These are phyloP conservation scores for Kernera saxatilis DNA, from an alignment of 345 rosid genomes.

Conservation along the genomic window DNA sequence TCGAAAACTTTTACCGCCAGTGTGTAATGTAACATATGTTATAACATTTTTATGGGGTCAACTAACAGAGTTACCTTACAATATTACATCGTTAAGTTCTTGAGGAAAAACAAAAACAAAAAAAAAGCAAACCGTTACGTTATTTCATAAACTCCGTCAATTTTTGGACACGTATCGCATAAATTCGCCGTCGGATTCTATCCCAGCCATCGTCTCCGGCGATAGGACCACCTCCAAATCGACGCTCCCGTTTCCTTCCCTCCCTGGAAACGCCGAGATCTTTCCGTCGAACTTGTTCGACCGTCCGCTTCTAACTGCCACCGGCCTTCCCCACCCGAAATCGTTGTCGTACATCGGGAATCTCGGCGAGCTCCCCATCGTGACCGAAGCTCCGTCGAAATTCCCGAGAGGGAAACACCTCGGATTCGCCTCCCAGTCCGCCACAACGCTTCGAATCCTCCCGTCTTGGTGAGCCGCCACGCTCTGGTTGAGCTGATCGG, in stretches of 20 bases:
- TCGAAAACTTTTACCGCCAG: neutral
- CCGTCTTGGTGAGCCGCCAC: conserved; percentile 55
- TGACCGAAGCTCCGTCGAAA: conserved; percentile 67
- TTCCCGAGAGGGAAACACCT: conserved; percentile 88
- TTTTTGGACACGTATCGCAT: conserved; percentile 49
- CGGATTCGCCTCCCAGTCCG: conserved; percentile 74
- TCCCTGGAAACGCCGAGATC: conserved; percentile 93
- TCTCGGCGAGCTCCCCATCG: conserved; percentile 94
- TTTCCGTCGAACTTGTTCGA: conserved; percentile 95
- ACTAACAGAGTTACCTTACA: conserved; percentile 20
- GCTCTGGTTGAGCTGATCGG: conserved; percentile 56
- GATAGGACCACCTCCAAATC: conserved; percentile 81
- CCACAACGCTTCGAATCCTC: conserved; percentile 41
- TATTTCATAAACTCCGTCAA: conserved; percentile 2
- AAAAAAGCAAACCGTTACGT: conserved; percentile 11
- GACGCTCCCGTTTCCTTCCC: conserved; percentile 66
- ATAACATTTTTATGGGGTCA: neutral
- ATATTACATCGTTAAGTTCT: conserved; percentile 11
- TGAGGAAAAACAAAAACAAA: neutral
- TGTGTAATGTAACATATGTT: neutral
- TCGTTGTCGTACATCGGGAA: conserved; percentile 95
- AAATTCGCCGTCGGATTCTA: conserved; percentile 71
- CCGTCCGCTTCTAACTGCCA: conserved; percentile 80
- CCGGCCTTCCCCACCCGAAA: conserved; percentile 92
- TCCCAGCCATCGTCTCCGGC: conserved; percentile 77